Base-by-base conservation (phyloP, 1,284 basidiomycete genomes). In the Trichosporon inkin region DNA sequence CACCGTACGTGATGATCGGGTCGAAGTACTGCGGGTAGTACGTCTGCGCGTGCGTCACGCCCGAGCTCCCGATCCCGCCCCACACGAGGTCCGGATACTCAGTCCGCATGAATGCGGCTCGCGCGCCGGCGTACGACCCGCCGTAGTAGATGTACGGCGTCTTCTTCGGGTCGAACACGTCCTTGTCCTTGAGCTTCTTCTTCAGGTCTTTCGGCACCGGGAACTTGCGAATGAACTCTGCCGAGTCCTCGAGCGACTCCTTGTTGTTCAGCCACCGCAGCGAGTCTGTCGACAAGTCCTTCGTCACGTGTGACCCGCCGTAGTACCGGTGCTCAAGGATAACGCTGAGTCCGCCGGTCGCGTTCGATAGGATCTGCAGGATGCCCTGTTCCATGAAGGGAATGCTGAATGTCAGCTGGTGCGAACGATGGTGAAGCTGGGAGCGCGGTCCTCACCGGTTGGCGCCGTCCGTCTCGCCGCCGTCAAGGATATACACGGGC, bases 111-210 rank as follows among this genome's bases (percentile, higher is more conserved):
- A 97, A 92, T 0, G 95, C 95, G 0, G 92, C 88, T 16, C 94
- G 86, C 5, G 92, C 94, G 54, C 95, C 95, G 6, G 94, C 92
- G 71, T 98, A 77, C 16, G 70, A 76, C 2, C 80, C 91, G 28
- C 95, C 94, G 69, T 96, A 96, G 77, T 95, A 95, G 65, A 98
- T 91, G 89, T 93, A 95, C 1, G 91, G 89, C 0, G 88, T 87
- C 17, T 69, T 65, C 17, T 64, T 64, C 8, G 72, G 71, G 34
- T 81, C 58, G 55, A 74, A 3, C 83, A 85, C 13, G 2, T 86
- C 86, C 8, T 64, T 55, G 59, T 90, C 69, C 61, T 85, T 80
- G 24, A 94, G 84, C 44, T 49, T 49, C 24, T 32, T 28, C 24
- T 32, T 10, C 0, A 87, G 87, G 1, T 58, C 64, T 38, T 57